Percentiles rank a stretch among this genome's conserved stretches.
These are phyloP conservation scores for Trichoderma semiorbis DNA, from an alignment of 2,329 filamentous ascomycete genomes.

Conservation along the genomic window DNA sequence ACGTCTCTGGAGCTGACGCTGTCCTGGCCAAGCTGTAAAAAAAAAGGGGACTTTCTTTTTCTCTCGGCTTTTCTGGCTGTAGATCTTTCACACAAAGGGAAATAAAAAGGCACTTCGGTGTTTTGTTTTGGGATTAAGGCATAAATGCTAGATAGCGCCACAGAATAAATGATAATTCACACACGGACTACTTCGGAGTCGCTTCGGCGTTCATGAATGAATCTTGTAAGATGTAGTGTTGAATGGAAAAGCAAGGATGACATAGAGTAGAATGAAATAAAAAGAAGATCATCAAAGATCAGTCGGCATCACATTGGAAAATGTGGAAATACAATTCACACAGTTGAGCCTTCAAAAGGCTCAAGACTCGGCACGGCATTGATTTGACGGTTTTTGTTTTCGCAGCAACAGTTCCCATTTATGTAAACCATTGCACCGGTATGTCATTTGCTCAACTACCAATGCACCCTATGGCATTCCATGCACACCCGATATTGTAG, in stretches of 20 bases:
- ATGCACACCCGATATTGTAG: constrained; percentile 40
- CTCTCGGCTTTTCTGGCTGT: not conserved
- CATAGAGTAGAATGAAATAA: not conserved
- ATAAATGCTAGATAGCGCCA: not conserved
- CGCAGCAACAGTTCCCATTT: constrained; percentile 15
- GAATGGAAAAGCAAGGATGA: not conserved
- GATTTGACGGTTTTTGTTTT: not conserved
- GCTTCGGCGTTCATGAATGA: not conserved
- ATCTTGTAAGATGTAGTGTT: not conserved
- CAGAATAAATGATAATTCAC: not conserved
- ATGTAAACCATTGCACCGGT: constrained; percentile 33
- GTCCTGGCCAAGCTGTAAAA: constrained; percentile 51
- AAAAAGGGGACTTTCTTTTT: not conserved
- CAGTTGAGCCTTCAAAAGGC: not conserved
- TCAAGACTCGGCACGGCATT: not conserved
- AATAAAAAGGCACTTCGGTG: not conserved
- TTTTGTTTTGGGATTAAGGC: not conserved
- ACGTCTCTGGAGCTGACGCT: constrained; percentile 50
- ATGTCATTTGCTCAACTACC: constrained; percentile 39
- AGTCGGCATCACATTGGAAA: not conserved
- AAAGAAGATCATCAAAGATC: not conserved
- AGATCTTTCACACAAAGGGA: not conserved
- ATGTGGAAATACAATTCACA: not conserved
- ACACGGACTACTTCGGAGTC: not conserved
- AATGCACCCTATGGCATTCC: constrained; percentile 42